Conservation (phyloP, 2,329 filamentous ascomycete species). For the Fusarium graminum region DNA sequence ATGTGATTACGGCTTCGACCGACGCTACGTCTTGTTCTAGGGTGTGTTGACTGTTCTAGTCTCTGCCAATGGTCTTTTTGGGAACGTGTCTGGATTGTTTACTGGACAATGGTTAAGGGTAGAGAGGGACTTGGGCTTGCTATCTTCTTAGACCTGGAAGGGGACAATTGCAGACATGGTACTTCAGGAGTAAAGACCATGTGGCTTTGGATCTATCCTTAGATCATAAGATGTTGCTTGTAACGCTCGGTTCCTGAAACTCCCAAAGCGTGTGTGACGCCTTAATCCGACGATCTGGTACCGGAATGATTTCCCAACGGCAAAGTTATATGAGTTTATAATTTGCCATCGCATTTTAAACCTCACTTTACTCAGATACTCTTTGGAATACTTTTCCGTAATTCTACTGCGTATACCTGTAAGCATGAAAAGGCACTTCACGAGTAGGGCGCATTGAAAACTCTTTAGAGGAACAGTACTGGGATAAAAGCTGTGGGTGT, state of each 20-base stretch:
- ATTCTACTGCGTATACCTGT: too few relatives aligned
- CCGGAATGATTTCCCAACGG: neutral
- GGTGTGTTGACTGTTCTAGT: neutral
- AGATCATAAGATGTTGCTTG: neutral
- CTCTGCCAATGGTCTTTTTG: too few relatives aligned
- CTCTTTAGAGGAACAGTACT: neutral
- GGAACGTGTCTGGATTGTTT: neutral
- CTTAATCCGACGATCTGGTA: constrained; percentile 6
- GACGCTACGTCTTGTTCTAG: constrained; percentile 19
- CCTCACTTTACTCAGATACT: too few relatives aligned
- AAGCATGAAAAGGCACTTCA: neutral
- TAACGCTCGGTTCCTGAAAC: neutral
- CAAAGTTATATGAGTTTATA: too few relatives aligned
- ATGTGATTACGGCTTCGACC: constrained; percentile 32
- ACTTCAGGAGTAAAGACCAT: too few relatives aligned
- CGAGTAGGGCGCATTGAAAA: neutral
- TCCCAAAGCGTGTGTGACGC: constrained; percentile 5
- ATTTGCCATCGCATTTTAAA: too few relatives aligned
- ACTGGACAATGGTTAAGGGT: neutral
- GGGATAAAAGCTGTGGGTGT: neutral
- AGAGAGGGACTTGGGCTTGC: too few relatives aligned
- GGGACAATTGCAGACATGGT: too few relatives aligned
- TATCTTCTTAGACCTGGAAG: too few relatives aligned
- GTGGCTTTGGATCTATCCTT: too few relatives aligned
- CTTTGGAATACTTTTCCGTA: too few relatives aligned